Conservation (phyloP, 2,329 filamentous ascomycete species). For the Fusarium sp. region DNA sequence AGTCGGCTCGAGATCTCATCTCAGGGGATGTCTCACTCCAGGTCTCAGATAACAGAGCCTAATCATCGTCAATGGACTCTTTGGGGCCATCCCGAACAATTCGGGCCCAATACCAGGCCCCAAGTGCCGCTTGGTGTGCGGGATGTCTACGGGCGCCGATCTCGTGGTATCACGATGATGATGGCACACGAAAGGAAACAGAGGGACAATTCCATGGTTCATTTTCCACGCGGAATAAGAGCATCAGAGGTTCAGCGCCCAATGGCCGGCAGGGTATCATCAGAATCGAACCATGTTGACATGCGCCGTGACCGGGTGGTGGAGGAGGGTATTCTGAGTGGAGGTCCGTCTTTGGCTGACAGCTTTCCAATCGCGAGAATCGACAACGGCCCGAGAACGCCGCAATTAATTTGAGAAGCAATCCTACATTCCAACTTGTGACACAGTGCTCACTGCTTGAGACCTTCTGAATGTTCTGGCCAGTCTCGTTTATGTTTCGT, state of each 20-base stretch:
- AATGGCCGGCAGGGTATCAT: slow-evolving; percentile 24
- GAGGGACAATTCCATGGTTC: not conserved
- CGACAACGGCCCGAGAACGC: slow-evolving; percentile 29
- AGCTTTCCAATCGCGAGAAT: slow-evolving; percentile 1
- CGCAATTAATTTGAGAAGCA: not conserved
- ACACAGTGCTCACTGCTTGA: slow-evolving; percentile 10
- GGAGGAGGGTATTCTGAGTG: slow-evolving; percentile 17
- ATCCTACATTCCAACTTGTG: slow-evolving; percentile 9
- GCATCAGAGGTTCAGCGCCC: not conserved
- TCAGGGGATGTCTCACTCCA: slow-evolving; percentile 8
- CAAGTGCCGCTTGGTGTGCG: not conserved
- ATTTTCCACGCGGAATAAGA: not conserved
- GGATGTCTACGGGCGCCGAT: not conserved
- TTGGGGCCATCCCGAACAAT: not conserved
- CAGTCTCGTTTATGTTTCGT: not conserved
- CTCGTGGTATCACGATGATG: not conserved
- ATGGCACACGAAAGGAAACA: not conserved
- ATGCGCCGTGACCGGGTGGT: slow-evolving; percentile 22
- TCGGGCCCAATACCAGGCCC: slow-evolving; percentile 2
- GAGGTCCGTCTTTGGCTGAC: slow-evolving; percentile 24
- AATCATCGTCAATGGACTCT: not conserved
- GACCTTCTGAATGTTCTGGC: not conserved
- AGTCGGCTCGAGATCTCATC: not conserved
- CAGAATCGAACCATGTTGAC: slow-evolving; percentile 26
- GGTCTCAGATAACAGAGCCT: not conserved